A percentile compares a stretch with the other conserved stretches of the same genome.
Conservation (phyloP, 345 rosid genomes). For the Arabidopsis arenosa region DNA sequence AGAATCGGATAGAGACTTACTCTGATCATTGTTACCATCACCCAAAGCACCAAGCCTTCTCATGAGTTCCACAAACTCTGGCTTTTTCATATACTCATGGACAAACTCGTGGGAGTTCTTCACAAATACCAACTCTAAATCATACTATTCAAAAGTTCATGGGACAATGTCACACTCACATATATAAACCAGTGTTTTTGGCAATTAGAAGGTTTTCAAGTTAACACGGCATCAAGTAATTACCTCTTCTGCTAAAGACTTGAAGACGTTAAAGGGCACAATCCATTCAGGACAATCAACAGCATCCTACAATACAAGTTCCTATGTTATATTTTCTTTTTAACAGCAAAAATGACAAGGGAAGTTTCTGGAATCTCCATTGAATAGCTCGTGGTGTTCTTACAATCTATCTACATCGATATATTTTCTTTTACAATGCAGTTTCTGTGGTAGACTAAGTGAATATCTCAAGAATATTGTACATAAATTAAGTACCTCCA, state of each 20-base stretch:
- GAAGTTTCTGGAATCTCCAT: background rate
- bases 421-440: constrained; percentile 8
- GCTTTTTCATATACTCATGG: constrained; percentile 77
- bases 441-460: constrained; percentile 16
- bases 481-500: constrained; percentile 63
- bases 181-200: background rate
- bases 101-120: constrained; percentile 95
- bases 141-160: constrained; percentile 63
- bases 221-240: background rate
- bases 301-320: constrained; percentile 72
- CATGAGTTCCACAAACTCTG: constrained; percentile 82
- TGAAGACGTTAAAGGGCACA: constrained; percentile 91
- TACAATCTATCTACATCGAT: background rate
- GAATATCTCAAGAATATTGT: constrained; percentile 6
- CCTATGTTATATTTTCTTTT: constrained; percentile 1
- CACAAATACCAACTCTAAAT: constrained; percentile 81
- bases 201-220: background rate
- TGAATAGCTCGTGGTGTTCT: background rate
- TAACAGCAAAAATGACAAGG: background rate
- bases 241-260: constrained; percentile 94
- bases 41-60: constrained; percentile 95
- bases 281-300: constrained; percentile 99
- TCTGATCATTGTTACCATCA: constrained; percentile 88
- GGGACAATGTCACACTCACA: constrained; percentile 23
- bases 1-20: constrained; percentile 51